A percentile compares a stretch with the other conserved stretches of the same genome.
Conservation (phyloP, 805 yeast genomes). For the Suhomyces canberraensis region DNA sequence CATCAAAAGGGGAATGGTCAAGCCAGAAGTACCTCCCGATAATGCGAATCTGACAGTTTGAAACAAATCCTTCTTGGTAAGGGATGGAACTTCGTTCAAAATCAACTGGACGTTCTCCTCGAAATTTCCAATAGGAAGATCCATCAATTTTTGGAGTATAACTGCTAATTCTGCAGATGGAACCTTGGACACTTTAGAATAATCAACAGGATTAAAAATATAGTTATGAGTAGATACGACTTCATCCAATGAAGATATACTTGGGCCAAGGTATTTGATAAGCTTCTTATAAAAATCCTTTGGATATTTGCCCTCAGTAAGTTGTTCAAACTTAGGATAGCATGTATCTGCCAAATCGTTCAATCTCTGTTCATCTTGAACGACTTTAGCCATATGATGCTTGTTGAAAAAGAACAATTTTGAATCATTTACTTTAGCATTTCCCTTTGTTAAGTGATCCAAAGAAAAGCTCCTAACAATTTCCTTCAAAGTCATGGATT, state of each 20-base stretch:
- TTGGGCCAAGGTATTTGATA: constrained; percentile 44
- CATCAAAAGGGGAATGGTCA: constrained; percentile 57
- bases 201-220: constrained; percentile 41
- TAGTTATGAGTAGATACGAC: constrained; percentile 46
- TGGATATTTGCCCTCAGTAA: constrained; percentile 12
- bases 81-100: constrained; percentile 2
- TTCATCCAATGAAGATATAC: constrained; percentile 54
- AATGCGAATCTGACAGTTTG: constrained; percentile 64
- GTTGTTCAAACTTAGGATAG: constrained; percentile 16
- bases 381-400: constrained; percentile 49
- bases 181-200: constrained; percentile 15
- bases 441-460: constrained; percentile 82
- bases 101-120: constrained; percentile 11
- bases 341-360: constrained; percentile 33
- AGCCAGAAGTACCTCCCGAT: constrained; percentile 68
- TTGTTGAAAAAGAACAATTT: constrained; percentile 80
- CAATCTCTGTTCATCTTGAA: constrained; percentile 37
- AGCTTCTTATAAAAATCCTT: constrained; percentile 37
- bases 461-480: constrained; percentile 57
- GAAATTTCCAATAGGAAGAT: constrained; percentile 10
- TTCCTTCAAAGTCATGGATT: constrained; percentile 49
- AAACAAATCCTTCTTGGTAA: constrained; percentile 44
- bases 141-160: constrained; percentile 15
- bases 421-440: constrained; percentile 81
- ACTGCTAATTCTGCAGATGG: constrained; percentile 12